Evolutionary conservation across 768 basidiomycete species (phyloP).

Genomic region (Steccherinum ochraceum): DNA sequence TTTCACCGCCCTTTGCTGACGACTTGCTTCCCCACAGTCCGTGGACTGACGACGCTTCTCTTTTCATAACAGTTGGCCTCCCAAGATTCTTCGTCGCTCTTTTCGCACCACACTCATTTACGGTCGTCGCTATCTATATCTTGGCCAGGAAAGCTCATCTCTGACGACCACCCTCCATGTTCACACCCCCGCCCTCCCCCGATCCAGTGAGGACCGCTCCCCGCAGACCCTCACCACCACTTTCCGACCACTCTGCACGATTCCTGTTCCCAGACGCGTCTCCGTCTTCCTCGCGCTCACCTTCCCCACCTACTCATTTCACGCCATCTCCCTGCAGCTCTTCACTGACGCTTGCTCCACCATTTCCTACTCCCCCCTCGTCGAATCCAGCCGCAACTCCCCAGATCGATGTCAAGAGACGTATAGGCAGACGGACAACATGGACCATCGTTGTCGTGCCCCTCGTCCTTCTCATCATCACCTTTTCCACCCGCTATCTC

Average conservation of each 20-base stretch:
- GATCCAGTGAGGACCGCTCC: constrained; percentile 9
- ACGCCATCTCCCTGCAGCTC: background rate
- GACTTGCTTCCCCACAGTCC: too few relatives aligned
- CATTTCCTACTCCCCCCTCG: background rate
- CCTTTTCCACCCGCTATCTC: constrained; percentile 44
- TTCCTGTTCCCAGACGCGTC: too few relatives aligned
- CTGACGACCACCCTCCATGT: constrained; percentile 21
- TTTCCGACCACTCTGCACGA: background rate
- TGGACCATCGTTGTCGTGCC: constrained; percentile 55
- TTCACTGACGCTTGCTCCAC: constrained; percentile 2
- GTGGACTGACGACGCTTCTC: too few relatives aligned
- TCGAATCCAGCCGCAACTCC: background rate
- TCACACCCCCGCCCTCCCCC: constrained; percentile 31
- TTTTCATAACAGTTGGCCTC: too few relatives aligned
- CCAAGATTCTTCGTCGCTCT: background rate
- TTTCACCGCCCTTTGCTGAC: too few relatives aligned
- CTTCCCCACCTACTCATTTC: background rate
- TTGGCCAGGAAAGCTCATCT: background rate
- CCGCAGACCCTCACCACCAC: constrained; percentile 1
- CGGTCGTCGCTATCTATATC: background rate
- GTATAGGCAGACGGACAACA: constrained; percentile 36
- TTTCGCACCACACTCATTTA: background rate
- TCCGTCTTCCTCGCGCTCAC: background rate
- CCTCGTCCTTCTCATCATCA: constrained; percentile 46
- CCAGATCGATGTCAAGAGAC: constrained; percentile 6